A percentile compares a stretch with the other conserved stretches of the same genome.
Conservation (phyloP, 1,139 yeast genomes). For the Tardiomyces blankii region DNA sequence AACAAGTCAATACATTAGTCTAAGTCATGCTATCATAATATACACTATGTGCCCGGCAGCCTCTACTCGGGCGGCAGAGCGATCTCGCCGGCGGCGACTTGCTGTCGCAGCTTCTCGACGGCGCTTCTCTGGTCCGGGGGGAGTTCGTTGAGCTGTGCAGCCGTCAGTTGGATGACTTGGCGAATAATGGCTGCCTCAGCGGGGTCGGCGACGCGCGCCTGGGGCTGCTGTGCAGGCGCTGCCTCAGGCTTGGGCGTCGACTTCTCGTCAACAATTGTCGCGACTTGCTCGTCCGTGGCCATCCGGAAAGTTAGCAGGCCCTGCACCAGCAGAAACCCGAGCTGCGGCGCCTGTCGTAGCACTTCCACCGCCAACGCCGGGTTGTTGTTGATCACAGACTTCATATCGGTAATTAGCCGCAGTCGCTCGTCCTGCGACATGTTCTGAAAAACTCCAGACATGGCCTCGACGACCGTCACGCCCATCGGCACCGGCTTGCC, state of each 20-base stretch:
- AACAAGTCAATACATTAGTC: too few relatives aligned
- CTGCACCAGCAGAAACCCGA: constrained; percentile 75
- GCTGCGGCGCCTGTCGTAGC: constrained; percentile 66
- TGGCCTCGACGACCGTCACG: constrained; percentile 44
- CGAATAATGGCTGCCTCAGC: constrained; percentile 28
- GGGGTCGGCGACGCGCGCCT: constrained; percentile 5
- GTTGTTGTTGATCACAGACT: constrained; percentile 49
- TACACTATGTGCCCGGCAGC: too few relatives aligned
- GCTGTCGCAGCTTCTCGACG: constrained; percentile 17
- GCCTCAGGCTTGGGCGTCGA: constrained; percentile 17
- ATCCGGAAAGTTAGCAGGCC: constrained; percentile 45
- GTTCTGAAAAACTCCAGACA: constrained; percentile 41
- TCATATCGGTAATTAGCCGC: constrained; percentile 48
- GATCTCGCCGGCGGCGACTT: constrained; percentile 21
- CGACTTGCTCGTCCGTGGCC: constrained; percentile 40
- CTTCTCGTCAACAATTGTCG: constrained; percentile 4
- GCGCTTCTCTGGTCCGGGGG: constrained; percentile 44
- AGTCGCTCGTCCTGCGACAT: constrained; percentile 44
- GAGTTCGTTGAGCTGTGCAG: constrained; percentile 48
- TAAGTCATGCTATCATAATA: too few relatives aligned
- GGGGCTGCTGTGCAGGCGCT: constrained; percentile 10
- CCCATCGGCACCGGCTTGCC: constrained; percentile 36
- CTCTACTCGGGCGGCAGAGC: constrained; percentile 1
- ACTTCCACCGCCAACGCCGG: constrained; percentile 52
- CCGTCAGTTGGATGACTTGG: constrained; percentile 46